Base-by-base conservation (phyloP, 768 basidiomycete species). In the Russula foetens region DNA sequence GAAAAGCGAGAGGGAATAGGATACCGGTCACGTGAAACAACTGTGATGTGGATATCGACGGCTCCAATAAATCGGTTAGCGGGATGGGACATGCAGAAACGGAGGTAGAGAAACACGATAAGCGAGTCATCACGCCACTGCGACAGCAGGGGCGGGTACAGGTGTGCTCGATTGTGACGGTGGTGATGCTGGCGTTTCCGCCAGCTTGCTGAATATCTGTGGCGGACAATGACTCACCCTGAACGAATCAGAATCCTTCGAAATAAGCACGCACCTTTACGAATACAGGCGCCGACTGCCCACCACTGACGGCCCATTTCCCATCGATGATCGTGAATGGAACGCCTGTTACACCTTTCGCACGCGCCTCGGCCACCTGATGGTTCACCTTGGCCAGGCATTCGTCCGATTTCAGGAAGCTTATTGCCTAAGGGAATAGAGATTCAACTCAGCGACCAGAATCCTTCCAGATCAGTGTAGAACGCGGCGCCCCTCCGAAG, bases 251-350 rank as follows among this genome's bases (percentile, higher is more conserved):
- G 39, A 14, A 15, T 48, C 11, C 28, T 51, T 15, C 53, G 26
- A 33, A 49, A 6, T n/a, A n/a, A 38, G 5, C 19, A 67, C 77
- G 66, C 60, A 85, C 88, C 77, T 85, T 82, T 33, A 84, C 74
- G 67, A 82, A 90, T 3, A 84, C 83, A 44, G 88, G 87, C 46
- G 84, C 77, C 4, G 81, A 81, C 71, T 90, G 89, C 11, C 84
- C 84, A 9, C 89, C 89, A 52, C 80, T 84, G 28, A 90, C 79
- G 6, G 84, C 87, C 84, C 86, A 92, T 68, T 84, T 85, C 14
- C 82, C 80, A 69, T 90, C 84, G 65, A 92, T 85, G 67, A 92
- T 81, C 28, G 83, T 85, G 75, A 90, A 82, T 8, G 90, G 90
- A 3, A 92, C 88, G 41, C 90, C 89, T 6, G 81, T 84, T 53